Conservation (phyloP, 1,139 yeast genomes). For the Cylindricascospora bacillispora region DNA sequence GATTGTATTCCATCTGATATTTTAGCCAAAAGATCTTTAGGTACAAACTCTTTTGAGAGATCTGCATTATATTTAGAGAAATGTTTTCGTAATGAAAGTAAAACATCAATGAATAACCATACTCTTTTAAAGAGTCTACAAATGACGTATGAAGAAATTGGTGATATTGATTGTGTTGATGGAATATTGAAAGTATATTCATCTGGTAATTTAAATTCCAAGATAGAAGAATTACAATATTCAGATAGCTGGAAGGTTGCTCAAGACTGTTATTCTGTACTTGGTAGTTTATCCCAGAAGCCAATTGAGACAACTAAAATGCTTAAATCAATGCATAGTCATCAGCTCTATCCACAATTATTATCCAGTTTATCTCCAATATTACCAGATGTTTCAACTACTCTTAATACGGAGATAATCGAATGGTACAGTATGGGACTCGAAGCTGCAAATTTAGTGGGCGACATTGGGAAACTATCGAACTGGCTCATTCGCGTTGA, state of each 20-base stretch:
- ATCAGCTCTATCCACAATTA: slow-evolving; percentile 43
- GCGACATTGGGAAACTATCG: slow-evolving; percentile 38
- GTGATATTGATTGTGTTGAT: slow-evolving; percentile 82
- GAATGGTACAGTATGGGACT: slow-evolving; percentile 60
- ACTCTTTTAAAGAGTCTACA: slow-evolving; percentile 46
- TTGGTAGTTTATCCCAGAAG: slow-evolving; percentile 34
- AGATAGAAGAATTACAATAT: slow-evolving; percentile 68
- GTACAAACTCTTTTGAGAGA: slow-evolving; percentile 77
- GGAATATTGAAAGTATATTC: slow-evolving; percentile 74
- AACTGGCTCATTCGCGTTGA: slow-evolving; percentile 45
- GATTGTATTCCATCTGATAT: slow-evolving; percentile 49
- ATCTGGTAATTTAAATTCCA: slow-evolving; percentile 53
- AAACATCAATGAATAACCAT: slow-evolving; percentile 26
- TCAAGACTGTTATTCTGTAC: slow-evolving; percentile 68
- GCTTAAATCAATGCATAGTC: slow-evolving; percentile 42
- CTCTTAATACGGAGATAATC: slow-evolving; percentile 24
- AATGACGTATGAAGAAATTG: slow-evolving; percentile 71
- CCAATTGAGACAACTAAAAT: slow-evolving; percentile 25
- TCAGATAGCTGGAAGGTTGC: slow-evolving; percentile 84
- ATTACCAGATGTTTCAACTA: slow-evolving; percentile 5
- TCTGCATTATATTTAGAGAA: slow-evolving; percentile 84
- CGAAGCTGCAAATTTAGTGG: slow-evolving; percentile 60
- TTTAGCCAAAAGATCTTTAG: slow-evolving; percentile 68
- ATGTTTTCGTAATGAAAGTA: slow-evolving; percentile 38
- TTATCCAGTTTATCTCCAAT: slow-evolving; percentile 25